Base-by-base conservation (phyloP, 495 filamentous ascomycete species). In the Cetradonia linearis region DNA sequence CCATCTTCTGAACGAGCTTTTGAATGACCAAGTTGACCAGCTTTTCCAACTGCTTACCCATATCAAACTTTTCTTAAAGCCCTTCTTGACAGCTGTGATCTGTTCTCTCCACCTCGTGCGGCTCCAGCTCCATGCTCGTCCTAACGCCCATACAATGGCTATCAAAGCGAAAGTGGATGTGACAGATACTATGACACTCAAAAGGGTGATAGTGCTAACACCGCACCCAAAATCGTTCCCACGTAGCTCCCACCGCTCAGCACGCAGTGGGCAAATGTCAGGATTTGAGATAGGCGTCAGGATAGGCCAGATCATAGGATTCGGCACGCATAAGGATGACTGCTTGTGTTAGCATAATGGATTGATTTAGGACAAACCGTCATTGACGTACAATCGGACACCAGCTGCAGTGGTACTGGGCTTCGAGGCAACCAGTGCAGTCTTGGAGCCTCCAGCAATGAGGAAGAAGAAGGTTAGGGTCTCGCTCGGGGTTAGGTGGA, bases 161-260 rank as follows among this genome's bases (percentile, higher is more conserved):
- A 76, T 54, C 23, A 68, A 65, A 1, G 60, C 66, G 27, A 79
- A 7, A 2, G 73, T 76, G 20, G 69, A 67, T 18, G 73, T 42
- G 34, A 80, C 68, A 9, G 73, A 65, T 1, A 71, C 72, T 3
- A 76, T 31, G 25, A 67, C 69, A 23, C 74, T 74, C 40, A 82
- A 52, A 31, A 78, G 72, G 3, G 76, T 81, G 57, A 76, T 65
- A 0, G 77, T 79, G 28, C 74, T 78, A 30, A 78, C 77, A 54
- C 73, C 61, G 54, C 79, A 82, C 16, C 79, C 79, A 28, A 80
- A 69, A 0, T 76, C 74, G 25, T 68, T 60, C 0, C 77, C 73
- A 6, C 79, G 71, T 1, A 82, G 66, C 59, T 82, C 79, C 76
- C 78, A 81, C 46, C 75, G 72, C 66, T 82, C 78, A 55, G 75